Conservation (phyloP, 306 rosid species). For the Castanea mollissima region DNA sequence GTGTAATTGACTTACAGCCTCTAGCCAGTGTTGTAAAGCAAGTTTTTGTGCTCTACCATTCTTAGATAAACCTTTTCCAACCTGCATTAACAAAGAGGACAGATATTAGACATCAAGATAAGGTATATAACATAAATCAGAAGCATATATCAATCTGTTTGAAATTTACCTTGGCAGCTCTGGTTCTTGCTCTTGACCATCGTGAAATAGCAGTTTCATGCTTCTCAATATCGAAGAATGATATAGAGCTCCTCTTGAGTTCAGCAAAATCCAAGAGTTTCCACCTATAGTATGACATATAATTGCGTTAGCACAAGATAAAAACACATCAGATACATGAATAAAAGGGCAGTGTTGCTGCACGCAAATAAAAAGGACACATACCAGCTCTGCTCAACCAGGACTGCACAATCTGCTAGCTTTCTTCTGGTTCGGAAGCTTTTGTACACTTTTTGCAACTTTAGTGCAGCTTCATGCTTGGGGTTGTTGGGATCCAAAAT, state of each 20-base stretch:
- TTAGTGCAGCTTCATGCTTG: slow-evolving; percentile 82
- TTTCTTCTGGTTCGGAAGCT: slow-evolving; percentile 96
- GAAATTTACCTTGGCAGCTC: slow-evolving; percentile 86
- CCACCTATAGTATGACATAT: slow-evolving; percentile 63
- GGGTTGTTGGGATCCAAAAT: slow-evolving; percentile 60
- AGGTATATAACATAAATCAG: not conserved
- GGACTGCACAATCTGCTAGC: slow-evolving; percentile 98
- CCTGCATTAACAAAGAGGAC: slow-evolving; percentile 50
- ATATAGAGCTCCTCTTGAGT: slow-evolving; percentile 89
- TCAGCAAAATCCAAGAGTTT: slow-evolving; percentile 95
- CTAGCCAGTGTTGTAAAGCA: slow-evolving; percentile 98
- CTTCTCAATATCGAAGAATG: slow-evolving; percentile 91
- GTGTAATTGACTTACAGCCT: slow-evolving; percentile 72
- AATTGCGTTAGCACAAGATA: slow-evolving; percentile 26
- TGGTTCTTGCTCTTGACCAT: slow-evolving; percentile 98
- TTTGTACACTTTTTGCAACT: slow-evolving; percentile 97
- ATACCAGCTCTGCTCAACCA: slow-evolving; percentile 98
- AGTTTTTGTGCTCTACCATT: slow-evolving; percentile 89
- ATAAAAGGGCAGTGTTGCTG: slow-evolving; percentile 4
- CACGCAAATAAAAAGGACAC: slow-evolving; percentile 16
- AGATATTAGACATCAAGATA: slow-evolving; percentile 9
- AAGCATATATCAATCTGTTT: not conserved
- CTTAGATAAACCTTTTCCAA: slow-evolving; percentile 95
- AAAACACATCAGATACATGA: not conserved
- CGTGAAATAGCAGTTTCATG: slow-evolving; percentile 95